Percentiles rank a stretch among this genome's conserved stretches.
Conservation (phyloP, 2,329 filamentous ascomycete species). For the Tolypocladium tropicale region DNA sequence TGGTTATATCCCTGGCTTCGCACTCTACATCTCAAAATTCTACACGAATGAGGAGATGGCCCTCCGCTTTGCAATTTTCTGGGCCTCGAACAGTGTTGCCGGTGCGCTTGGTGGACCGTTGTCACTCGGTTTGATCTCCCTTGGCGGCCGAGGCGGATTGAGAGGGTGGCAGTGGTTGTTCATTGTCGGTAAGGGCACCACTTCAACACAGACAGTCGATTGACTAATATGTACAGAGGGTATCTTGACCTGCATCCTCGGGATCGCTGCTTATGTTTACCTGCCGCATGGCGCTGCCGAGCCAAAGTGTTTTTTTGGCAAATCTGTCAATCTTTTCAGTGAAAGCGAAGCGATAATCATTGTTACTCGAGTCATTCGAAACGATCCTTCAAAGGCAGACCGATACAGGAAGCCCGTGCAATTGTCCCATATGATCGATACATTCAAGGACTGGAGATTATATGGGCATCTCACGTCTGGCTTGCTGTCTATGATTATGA, state of each 20-base stretch:
- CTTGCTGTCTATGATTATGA: background rate
- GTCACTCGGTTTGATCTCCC: background rate
- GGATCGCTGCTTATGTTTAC: background rate
- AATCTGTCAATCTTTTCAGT: background rate
- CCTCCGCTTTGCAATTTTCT: background rate
- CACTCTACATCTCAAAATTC: background rate
- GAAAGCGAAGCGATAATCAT: background rate
- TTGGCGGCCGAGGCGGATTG: background rate
- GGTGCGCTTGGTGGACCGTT: background rate
- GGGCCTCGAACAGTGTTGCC: background rate
- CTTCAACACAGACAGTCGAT: background rate
- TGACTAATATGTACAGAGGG: background rate
- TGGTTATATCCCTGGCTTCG: background rate
- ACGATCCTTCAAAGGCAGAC: background rate
- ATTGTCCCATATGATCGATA: background rate
- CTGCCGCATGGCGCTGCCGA: background rate
- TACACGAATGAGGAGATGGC: background rate
- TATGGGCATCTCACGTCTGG: background rate
- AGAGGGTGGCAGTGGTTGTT: background rate
- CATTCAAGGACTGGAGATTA: background rate
- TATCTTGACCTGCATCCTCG: background rate
- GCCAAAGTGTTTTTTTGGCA: background rate
- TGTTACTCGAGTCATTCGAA: background rate
- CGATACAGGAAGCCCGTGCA: background rate
- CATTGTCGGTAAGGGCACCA: background rate